A percentile compares a stretch with the other conserved stretches of the same genome.
phyloP scores from a whole-genome alignment of 306 rosid genomes.

The Trifolium fragiferum region DNA sequence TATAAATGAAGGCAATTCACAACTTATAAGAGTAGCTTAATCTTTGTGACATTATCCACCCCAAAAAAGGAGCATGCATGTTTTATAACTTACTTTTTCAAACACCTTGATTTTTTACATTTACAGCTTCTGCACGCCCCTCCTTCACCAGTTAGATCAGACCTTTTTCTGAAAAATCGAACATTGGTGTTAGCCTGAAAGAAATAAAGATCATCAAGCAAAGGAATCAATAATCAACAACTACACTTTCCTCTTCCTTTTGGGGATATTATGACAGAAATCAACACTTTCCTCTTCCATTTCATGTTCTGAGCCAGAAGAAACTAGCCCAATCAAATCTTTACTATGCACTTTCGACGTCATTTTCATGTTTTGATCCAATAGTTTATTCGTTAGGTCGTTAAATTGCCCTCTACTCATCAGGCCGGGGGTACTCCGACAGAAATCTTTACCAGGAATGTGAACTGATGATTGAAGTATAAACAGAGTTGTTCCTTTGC shows the following conservation, averaged over 20 bases:
- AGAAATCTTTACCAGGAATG: background rate
- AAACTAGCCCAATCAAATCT: background rate
- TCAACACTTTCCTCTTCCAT: background rate
- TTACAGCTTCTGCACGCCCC: slow-evolving; percentile 87
- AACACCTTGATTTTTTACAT: slow-evolving; percentile 92
- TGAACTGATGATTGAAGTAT: background rate
- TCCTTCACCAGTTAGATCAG: slow-evolving; percentile 51
- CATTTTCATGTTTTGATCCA: background rate
- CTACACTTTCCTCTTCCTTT: background rate
- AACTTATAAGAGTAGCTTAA: slow-evolving; percentile 1
- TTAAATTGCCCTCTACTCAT: background rate
- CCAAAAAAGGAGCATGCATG: slow-evolving; percentile 13
- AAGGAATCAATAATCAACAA: background rate
- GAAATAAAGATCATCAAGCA: background rate
- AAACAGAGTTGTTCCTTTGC: background rate
- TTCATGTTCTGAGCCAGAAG: background rate
- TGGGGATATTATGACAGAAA: background rate
- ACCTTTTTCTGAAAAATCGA: background rate
- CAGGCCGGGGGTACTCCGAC: background rate
- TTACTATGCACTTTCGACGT: background rate
- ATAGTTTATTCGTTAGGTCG: background rate
- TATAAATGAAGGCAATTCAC: background rate
- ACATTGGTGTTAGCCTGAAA: background rate
- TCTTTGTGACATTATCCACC: background rate
- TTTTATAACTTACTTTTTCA: slow-evolving; percentile 78